Evolutionary conservation across 1,139 yeast genomes (phyloP).

Genomic region (Scheffersomyces illinoinensis): DNA sequence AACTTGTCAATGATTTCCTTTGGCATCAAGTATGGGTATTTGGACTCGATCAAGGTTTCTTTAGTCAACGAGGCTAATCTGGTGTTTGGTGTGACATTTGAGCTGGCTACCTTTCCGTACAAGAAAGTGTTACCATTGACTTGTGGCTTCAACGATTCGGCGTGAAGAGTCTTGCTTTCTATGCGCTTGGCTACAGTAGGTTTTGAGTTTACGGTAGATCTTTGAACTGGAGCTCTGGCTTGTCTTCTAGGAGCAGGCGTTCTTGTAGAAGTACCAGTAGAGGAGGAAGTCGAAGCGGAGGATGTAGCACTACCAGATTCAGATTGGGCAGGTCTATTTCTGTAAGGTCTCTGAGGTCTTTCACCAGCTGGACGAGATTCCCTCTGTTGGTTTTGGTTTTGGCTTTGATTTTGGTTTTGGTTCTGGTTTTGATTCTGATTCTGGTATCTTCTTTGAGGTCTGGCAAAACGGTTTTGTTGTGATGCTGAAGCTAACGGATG

Average conservation of each 20-base stretch:
- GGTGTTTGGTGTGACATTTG: slow-evolving; percentile 32
- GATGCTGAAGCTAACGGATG: slow-evolving; percentile 5
- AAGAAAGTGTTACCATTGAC: slow-evolving; percentile 34
- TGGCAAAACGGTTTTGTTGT: neutral
- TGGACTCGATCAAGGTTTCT: slow-evolving; percentile 38
- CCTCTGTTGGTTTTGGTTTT: slow-evolving; percentile 1
- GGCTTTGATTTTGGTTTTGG: slow-evolving; percentile 2
- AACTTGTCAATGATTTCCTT: slow-evolving; percentile 29
- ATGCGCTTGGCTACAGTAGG: neutral
- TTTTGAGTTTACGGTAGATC: neutral
- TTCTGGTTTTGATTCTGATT: neutral
- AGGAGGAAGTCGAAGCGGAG: neutral
- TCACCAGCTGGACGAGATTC: neutral
- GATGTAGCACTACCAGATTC: neutral
- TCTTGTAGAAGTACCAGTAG: neutral
- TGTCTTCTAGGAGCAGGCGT: neutral
- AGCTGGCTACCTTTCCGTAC: slow-evolving; percentile 39
- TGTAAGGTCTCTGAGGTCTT: neutral
- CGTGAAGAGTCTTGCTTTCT: slow-evolving; percentile 11
- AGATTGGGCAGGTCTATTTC: slow-evolving; percentile 3
- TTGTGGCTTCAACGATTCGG: slow-evolving; percentile 22
- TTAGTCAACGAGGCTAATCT: slow-evolving; percentile 46
- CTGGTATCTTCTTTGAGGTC: neutral
- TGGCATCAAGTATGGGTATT: slow-evolving; percentile 48
- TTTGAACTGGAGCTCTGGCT: slow-evolving; percentile 3